Evolutionary conservation across 2,329 filamentous ascomycete species (phyloP), one percentile per base, ranked within the genome.

Genomic region (Colletotrichum eremochloae): DNA sequence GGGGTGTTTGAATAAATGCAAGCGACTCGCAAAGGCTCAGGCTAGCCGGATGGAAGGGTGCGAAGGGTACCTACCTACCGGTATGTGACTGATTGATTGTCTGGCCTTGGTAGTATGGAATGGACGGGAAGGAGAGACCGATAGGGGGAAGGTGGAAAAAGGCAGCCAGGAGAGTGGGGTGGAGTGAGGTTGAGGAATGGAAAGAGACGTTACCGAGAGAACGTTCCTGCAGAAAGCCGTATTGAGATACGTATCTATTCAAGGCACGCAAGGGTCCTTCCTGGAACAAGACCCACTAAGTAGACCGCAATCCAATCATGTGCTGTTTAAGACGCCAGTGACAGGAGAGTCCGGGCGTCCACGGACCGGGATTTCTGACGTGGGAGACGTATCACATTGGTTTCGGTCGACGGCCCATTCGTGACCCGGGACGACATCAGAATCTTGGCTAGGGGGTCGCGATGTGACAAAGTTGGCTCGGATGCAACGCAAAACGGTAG

Each of bases 401-500:
- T 74, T 74, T 74, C 73, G 73, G 73, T 46, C 44, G 55, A 61
- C 73, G 73, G 71, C 67, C 73, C 68, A 67, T 68, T 70, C 67
- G 60, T 70, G 71, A 74, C 60, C 73, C 73, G 73, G 71, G 46
- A 58, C 61, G 46, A 50, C 29, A 31, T 71, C 33, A 48, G 36
- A 31, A 46, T 20, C 56, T 65, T 68, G 60, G 66, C 66, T 46
- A 40, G 60, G 58, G 58, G 60, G 69, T 61, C 53, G 29, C 31
- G 46, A 72, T 69, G 67, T 67, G 61, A 70, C 71, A 71, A 42
- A 67, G 50, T 67, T 58, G 67, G 68, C 42, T 73, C 62, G 67
- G 71, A 56, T 67, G 52, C 62, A 71, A 67, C 71, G 71, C 67
- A 62, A 73, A 70, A 72, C 70, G 29, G 70, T 70, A 55, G 55